Evolutionary conservation across 1,139 yeast genomes (phyloP).

Genomic region (Magnusiomyces magnusii): DNA sequence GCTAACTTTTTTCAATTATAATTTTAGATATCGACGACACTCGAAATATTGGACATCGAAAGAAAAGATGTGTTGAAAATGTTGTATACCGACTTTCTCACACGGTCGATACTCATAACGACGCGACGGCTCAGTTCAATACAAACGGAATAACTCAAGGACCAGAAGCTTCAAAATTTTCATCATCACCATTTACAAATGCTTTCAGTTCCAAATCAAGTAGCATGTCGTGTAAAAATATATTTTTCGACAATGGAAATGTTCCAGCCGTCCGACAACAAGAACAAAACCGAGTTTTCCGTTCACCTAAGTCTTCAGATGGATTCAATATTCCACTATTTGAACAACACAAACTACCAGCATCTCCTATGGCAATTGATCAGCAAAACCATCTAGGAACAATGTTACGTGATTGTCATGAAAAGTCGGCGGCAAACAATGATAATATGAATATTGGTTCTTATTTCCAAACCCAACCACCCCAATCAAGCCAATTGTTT

Average conservation of each 20-base stretch:
- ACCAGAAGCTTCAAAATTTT: background rate
- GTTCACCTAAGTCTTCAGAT: background rate
- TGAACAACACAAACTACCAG: background rate
- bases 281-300: background rate
- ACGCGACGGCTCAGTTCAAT: background rate
- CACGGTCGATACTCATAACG: background rate
- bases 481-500: background rate
- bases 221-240: background rate
- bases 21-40: conserved; percentile 5
- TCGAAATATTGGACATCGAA: background rate
- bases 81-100: conserved; percentile 1
- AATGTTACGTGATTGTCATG: background rate
- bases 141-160: background rate
- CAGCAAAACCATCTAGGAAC: background rate
- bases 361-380: background rate
- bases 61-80: conserved; percentile 3
- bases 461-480: background rate
- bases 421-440: background rate
- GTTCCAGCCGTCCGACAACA: background rate
- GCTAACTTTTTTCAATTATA: background rate
- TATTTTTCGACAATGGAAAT: background rate
- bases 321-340: background rate
- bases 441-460: background rate
- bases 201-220: background rate
- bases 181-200: background rate